Percentiles rank a stretch among this genome's conserved stretches.
Evolutionary conservation across 2,329 filamentous ascomycete genomes (phyloP).

Genomic region (Fusarium newnesense): DNA sequence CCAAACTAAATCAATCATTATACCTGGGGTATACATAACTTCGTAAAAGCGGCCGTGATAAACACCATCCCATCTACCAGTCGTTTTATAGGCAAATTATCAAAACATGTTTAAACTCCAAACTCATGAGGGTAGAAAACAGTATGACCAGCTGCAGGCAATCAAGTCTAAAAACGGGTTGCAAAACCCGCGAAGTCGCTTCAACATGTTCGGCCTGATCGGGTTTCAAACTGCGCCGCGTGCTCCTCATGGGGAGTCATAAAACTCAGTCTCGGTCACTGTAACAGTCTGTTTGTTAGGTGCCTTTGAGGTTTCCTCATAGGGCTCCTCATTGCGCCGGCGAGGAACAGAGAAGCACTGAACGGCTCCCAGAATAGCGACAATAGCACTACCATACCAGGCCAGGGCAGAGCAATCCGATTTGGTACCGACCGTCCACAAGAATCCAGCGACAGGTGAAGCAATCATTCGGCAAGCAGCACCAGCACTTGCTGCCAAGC

Average conservation of each 20-base stretch:
- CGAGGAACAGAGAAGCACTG: conserved; percentile 68
- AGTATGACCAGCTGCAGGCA: not conserved
- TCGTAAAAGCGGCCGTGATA: conserved; percentile 15
- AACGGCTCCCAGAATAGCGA: conserved; percentile 66
- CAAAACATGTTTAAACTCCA: conserved; percentile 20
- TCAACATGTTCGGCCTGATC: not conserved
- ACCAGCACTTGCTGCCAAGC: conserved; percentile 72
- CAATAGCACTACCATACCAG: conserved; percentile 70
- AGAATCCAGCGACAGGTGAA: conserved; percentile 70
- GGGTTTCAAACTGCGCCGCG: not conserved
- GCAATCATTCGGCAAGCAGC: conserved; percentile 75
- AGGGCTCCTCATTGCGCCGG: conserved; percentile 38
- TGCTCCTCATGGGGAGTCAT: conserved; percentile 36
- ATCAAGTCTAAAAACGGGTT: not conserved
- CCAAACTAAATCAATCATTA: conserved; percentile 14
- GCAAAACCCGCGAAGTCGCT: not conserved
- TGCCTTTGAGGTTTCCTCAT: conserved; percentile 45
- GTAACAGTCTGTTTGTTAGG: conserved; percentile 34
- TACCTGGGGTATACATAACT: conserved; percentile 15
- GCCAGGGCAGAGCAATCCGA: conserved; percentile 69
- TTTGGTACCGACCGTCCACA: conserved; percentile 69
- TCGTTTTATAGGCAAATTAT: not conserved
- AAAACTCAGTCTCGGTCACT: conserved; percentile 47
- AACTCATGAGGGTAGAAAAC: not conserved
- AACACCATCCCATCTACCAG: conserved; percentile 2